These are phyloP conservation scores for Crassisporium funariophilum DNA, from an alignment of 768 basidiomycete species.

Conservation along the genomic window DNA sequence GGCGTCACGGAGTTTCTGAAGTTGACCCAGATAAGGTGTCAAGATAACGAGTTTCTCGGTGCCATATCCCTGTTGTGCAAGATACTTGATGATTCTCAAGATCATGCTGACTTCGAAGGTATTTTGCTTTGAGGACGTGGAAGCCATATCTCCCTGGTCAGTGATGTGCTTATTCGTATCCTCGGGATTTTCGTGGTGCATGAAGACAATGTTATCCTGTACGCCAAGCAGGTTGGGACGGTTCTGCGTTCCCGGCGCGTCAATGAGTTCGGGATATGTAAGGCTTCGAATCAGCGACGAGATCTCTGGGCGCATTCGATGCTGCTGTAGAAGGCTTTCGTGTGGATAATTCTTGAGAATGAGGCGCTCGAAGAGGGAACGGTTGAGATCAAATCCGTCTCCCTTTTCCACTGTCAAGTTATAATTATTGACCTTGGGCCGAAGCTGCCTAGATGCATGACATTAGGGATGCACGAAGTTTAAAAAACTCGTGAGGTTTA, in stretches of 20 bases:
- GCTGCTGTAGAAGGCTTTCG: constrained; percentile 53
- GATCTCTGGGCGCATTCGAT: constrained; percentile 78
- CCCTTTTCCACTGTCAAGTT: constrained; percentile 66
- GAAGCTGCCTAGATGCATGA: constrained; percentile 53
- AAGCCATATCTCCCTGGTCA: constrained; percentile 48
- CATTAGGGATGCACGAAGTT: neutral
- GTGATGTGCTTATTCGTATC: constrained; percentile 42
- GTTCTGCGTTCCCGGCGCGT: constrained; percentile 50
- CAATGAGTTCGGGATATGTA: constrained; percentile 66
- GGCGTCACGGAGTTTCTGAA: constrained; percentile 45
- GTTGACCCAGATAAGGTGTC: constrained; percentile 71
- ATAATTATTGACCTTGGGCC: constrained; percentile 73
- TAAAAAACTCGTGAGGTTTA: constrained; percentile 29
- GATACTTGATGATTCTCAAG: constrained; percentile 63
- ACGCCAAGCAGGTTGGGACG: constrained; percentile 59
- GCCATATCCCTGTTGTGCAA: constrained; percentile 68
- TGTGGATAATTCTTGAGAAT: constrained; percentile 66
- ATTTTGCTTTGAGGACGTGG: constrained; percentile 63
- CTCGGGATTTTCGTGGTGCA: constrained; percentile 58
- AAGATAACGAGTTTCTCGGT: constrained; percentile 62
- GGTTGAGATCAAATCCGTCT: constrained; percentile 67
- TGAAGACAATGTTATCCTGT: constrained; percentile 59
- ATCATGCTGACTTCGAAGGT: constrained; percentile 62
- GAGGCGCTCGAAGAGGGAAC: constrained; percentile 69
- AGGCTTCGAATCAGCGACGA: constrained; percentile 59